Conservation (phyloP, 2,329 filamentous ascomycete species). For the Xylaria sp. region DNA sequence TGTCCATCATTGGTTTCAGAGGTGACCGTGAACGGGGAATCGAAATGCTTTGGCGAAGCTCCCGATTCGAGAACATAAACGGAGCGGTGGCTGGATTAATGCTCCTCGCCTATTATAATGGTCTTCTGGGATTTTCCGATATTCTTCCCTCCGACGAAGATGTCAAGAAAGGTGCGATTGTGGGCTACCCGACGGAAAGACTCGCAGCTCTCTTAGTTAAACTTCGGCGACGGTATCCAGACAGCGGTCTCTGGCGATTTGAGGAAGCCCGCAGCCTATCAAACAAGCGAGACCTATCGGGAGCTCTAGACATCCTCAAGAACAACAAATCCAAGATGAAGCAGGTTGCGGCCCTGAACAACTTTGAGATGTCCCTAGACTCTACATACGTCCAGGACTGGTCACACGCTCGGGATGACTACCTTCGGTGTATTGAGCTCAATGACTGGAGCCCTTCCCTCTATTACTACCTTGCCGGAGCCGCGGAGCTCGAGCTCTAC, state of each 20-base stretch:
- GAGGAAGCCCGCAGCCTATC: slow-evolving; percentile 85
- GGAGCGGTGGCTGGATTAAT: slow-evolving; percentile 88
- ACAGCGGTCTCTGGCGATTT: slow-evolving; percentile 85
- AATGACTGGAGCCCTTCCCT: slow-evolving; percentile 92
- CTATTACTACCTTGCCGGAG: slow-evolving; percentile 89
- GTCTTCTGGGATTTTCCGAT: slow-evolving; percentile 85
- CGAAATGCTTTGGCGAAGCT: slow-evolving; percentile 89
- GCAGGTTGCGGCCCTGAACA: slow-evolving; percentile 85
- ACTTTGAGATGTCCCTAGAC: slow-evolving; percentile 85
- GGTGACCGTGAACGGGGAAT: slow-evolving; percentile 88
- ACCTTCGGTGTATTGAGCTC: slow-evolving; percentile 78
- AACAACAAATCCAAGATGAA: slow-evolving; percentile 77
- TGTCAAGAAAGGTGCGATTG: slow-evolving; percentile 64
- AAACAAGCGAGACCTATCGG: slow-evolving; percentile 72
- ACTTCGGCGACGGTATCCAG: slow-evolving; percentile 83
- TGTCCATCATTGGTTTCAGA: slow-evolving; percentile 89
- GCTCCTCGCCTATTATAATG: slow-evolving; percentile 88
- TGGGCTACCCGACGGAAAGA: slow-evolving; percentile 77
- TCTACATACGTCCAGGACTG: slow-evolving; percentile 85
- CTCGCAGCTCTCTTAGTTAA: slow-evolving; percentile 74
- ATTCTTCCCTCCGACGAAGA: slow-evolving; percentile 77
- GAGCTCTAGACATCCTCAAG: slow-evolving; percentile 73
- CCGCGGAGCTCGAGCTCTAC: slow-evolving; percentile 84
- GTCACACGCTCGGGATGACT: slow-evolving; percentile 76
- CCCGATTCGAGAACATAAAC: slow-evolving; percentile 86